phyloP scores from a whole-genome alignment of 1,284 basidiomycete species.

The Thelephora terrestris region DNA sequence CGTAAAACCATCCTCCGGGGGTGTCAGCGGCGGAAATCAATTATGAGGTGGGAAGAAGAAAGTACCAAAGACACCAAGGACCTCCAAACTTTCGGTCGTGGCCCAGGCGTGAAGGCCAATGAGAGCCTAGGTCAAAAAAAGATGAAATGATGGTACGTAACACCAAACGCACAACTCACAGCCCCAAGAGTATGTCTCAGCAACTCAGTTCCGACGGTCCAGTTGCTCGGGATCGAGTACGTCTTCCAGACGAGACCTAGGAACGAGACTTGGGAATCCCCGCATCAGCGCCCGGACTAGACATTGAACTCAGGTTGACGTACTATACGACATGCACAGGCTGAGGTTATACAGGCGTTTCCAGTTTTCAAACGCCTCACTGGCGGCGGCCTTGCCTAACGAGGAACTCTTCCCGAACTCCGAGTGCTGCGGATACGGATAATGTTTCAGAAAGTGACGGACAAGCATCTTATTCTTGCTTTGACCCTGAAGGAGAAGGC shows the following conservation, averaged over 20 bases:
- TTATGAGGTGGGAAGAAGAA: not conserved
- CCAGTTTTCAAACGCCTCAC: constrained; percentile 93
- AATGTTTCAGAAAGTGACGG: constrained; percentile 88
- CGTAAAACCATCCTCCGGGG: constrained; percentile 84
- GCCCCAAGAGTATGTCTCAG: constrained; percentile 81
- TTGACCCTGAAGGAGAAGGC: constrained; percentile 76
- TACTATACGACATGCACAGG: constrained; percentile 91
- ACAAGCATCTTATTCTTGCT: constrained; percentile 85
- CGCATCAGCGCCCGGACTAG: not conserved
- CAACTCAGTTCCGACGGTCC: constrained; percentile 85
- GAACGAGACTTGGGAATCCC: constrained; percentile 56
- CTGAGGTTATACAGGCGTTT: constrained; percentile 89
- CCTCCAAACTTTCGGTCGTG: constrained; percentile 82
- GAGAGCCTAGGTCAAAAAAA: constrained; percentile 46
- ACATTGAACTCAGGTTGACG: constrained; percentile 18
- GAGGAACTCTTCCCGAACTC: constrained; percentile 19
- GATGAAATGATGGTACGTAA: constrained; percentile 1
- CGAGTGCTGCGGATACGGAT: constrained; percentile 51
- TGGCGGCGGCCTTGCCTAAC: constrained; percentile 60
- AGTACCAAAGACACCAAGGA: constrained; percentile 83
- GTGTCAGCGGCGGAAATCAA: constrained; percentile 3
- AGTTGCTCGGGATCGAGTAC: constrained; percentile 71
- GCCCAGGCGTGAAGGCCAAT: constrained; percentile 90
- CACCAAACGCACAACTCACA: constrained; percentile 35
- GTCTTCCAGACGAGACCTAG: constrained; percentile 80